Evolutionary conservation across 169 alveolate genomes (phyloP).

Genomic region (Cyclospora cayetanensis): DNA sequence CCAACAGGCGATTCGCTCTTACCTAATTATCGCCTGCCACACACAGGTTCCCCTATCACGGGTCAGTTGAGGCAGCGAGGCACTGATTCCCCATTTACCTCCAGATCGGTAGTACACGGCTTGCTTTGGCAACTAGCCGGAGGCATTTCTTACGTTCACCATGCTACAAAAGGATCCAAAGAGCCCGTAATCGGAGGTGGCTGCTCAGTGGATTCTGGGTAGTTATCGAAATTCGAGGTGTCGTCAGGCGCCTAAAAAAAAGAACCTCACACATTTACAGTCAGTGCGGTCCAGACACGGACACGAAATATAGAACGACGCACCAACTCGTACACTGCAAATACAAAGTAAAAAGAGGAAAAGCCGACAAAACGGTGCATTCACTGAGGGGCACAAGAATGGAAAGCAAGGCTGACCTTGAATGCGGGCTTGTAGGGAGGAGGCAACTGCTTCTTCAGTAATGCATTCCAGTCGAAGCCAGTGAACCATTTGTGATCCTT

Average conservation of each 20-base stretch:
- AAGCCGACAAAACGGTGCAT: not conserved
- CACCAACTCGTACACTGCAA: not conserved
- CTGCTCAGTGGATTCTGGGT: slow-evolving; percentile 87
- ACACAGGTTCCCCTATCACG: not conserved
- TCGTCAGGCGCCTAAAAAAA: slow-evolving; percentile 72
- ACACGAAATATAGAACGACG: too few species aligned
- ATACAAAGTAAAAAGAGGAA: not conserved
- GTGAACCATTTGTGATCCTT: slow-evolving; percentile 89
- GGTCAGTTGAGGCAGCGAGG: not conserved
- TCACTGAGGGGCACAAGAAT: too few species aligned
- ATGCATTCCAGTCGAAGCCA: slow-evolving; percentile 81
- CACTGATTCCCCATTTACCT: not conserved
- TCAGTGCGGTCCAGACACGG: too few species aligned
- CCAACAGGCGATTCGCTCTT: not conserved
- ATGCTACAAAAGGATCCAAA: slow-evolving; percentile 88
- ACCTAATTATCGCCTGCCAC: not conserved
- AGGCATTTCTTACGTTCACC: slow-evolving; percentile 78
- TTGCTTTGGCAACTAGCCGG: not conserved
- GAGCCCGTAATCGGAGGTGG: slow-evolving; percentile 85
- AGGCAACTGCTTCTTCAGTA: slow-evolving; percentile 71
- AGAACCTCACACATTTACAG: too few species aligned
- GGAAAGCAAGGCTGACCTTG: slow-evolving; percentile 73
- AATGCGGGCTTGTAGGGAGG: slow-evolving; percentile 84
- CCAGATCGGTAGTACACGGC: not conserved
- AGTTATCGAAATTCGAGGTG: slow-evolving; percentile 85